Base-by-base conservation (phyloP, 768 basidiomycete genomes). In the Suillus plorans region DNA sequence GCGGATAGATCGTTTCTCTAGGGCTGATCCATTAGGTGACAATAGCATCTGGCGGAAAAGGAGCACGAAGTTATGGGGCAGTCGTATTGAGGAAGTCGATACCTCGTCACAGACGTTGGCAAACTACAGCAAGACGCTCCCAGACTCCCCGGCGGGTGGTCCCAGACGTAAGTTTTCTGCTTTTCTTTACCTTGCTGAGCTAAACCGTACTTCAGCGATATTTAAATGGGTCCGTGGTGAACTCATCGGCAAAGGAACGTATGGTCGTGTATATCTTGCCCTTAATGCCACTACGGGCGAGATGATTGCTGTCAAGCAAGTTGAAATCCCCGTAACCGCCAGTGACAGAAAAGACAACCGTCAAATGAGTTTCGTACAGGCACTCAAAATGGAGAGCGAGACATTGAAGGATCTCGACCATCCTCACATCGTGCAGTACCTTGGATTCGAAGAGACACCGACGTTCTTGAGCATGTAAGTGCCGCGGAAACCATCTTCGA, bases 301-400 rank as follows among this genome's bases (percentile, higher is more conserved):
- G 78, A 97, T 98, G 94, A 95, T 99, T 71, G 97, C 97, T 20
- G 97, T 99, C 68, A 99, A 99, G 78, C 97, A 99, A 78, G 97
- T 99, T 56, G 97, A 99, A 75, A 86, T 96, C 64, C 97, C 97
- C 2, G 87, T 88, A 60, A 96, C 95, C 9, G 87, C 89, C 20
- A 94, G 92, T 71, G 97, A 99, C 78, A 92, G 91, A 76, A 91
- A 87, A 68, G 95, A 99, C 76, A 83, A 86, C 20, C 86, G 95
- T 39, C 95, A 97, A 70, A 80, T 85, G 62, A 86, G 86, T 36
- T 89, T 96, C 67, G 92, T 99, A 65, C 91, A 95, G 70, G 95
- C 96, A 1, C 79, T 99, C 67, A 95, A 97, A 76, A 83, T 92
- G 71, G 97, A 99, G 81, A 97, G 95, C 73, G 95, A 97, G 79